Conservation (phyloP, 805 yeast species). For the Spathaspora hagerdaliae region DNA sequence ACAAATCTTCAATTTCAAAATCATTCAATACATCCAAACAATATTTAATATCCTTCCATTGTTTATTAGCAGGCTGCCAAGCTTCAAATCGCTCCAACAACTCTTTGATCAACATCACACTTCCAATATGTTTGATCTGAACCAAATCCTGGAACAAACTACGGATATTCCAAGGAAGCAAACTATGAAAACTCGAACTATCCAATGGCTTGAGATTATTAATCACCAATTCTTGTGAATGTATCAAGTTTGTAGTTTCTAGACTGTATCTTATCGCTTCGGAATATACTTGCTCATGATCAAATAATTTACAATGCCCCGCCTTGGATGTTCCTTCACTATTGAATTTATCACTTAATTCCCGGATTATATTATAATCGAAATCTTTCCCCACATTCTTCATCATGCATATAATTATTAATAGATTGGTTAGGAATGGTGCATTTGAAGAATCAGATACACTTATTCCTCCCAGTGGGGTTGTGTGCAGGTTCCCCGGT, state of each 20-base stretch:
- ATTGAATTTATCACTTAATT: constrained; percentile 24
- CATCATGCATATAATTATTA: constrained; percentile 25
- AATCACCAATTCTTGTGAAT: constrained; percentile 10
- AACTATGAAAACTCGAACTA: constrained; percentile 6
- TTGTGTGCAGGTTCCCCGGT: background rate
- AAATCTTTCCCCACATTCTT: constrained; percentile 29
- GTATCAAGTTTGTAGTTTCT: constrained; percentile 33
- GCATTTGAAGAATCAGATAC: constrained; percentile 16
- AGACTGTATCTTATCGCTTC: constrained; percentile 27
- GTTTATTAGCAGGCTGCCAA: constrained; percentile 27
- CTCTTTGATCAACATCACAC: constrained; percentile 17
- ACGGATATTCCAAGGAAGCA: constrained; percentile 37
- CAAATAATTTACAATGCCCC: constrained; percentile 27
- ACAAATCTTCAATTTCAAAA: constrained; percentile 23
- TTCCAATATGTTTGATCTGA: constrained; percentile 26
- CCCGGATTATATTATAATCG: constrained; percentile 27
- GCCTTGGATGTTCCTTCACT: background rate
- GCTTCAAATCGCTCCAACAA: constrained; percentile 19
- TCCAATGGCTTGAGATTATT: background rate
- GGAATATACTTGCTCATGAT: constrained; percentile 21
- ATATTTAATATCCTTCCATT: constrained; percentile 30
- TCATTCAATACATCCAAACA: constrained; percentile 33
- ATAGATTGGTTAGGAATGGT: constrained; percentile 22
- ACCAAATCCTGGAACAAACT: constrained; percentile 33
- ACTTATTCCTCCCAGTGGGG: background rate